Base-by-base conservation (phyloP, 2,329 filamentous ascomycete genomes). In the Claviceps africana region DNA sequence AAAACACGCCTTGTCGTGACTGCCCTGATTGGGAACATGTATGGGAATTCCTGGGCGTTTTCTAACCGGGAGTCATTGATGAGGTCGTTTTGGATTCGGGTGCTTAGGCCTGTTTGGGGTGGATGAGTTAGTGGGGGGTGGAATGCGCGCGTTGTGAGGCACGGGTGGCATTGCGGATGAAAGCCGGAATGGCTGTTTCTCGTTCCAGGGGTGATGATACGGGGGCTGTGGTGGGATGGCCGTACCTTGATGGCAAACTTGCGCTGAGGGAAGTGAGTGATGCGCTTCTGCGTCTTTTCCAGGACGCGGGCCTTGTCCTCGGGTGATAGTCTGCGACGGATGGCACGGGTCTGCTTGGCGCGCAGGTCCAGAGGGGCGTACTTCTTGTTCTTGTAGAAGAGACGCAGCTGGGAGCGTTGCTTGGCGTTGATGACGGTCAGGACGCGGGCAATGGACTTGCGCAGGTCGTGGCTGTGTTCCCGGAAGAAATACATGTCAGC, bases 351-450 rank as follows among this genome's bases (percentile, higher is more conserved):
- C 80, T 93, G 84, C 87, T 97, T 97, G 71, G 89, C 76, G 75
- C 93, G 88, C 79, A 98, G 90, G 75, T 98, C 94, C 72, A 98
- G 88, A 61, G 93, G 93, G 60, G 89, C 77, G 83, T 96, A 96
- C 82, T 96, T 97, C 88, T 97, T 97, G 85, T 86, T 86, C 83
- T 95, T 94, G 85, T 98, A 98, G 86, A 97, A 97, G 64, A 97
- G 81, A 67, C 90, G 89, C 68, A 98, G 88, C 79, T 97, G 90
- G 63, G 88, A 81, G 73, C 94, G 86, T 81, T 98, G 93, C 83
- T 95, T 97, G 76, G 89, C 86, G 83, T 97, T 98, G 85, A 98
- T 95, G 79, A 98, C 82, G 74, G 93, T 98, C 67, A 98, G 85
- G 76, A 96, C 88, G 71, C 91, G 90, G 70, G 93, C 94, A 76